These are phyloP conservation scores for Deuterostichococcus epilithicus DNA, from an alignment of 139 green algal species.

Conservation along the genomic window DNA sequence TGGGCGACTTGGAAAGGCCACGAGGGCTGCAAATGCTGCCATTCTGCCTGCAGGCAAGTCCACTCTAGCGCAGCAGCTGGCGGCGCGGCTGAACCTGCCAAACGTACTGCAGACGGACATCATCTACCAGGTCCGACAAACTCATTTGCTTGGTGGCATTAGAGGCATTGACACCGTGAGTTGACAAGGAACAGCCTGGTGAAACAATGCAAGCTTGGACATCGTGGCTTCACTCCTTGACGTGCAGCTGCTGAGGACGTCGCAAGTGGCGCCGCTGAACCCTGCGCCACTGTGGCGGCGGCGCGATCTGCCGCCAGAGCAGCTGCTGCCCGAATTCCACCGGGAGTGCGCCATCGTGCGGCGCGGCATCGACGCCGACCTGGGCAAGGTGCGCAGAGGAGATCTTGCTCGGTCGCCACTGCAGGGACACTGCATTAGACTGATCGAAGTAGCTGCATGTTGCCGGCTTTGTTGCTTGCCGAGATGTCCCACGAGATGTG, in stretches of 20 bases:
- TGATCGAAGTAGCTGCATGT: too few species aligned
- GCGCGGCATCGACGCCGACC: conserved; percentile 71
- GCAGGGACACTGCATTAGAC: too few species aligned
- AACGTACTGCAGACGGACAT: conserved; percentile 92
- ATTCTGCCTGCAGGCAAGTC: conserved; percentile 74
- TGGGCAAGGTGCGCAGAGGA: conserved; percentile 61
- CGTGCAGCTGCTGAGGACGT: conserved; percentile 32
- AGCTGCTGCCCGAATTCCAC: conserved; percentile 46
- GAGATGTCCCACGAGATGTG: too few species aligned
- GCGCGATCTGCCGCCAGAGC: conserved; percentile 4
- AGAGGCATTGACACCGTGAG: too few species aligned
- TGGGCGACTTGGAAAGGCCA: too few species aligned
- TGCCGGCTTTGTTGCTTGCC: too few species aligned
- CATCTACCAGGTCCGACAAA: conserved; percentile 61
- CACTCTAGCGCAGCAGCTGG: conserved; percentile 83
- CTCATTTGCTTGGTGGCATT: too few species aligned
- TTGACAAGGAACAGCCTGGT: too few species aligned
- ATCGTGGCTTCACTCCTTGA: neutral
- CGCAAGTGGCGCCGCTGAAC: conserved; percentile 9
- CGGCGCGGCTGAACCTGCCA: conserved; percentile 86
- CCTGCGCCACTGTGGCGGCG: conserved; percentile 48
- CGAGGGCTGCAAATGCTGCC: too few species aligned
- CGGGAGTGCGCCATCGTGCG: conserved; percentile 55
- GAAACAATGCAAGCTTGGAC: neutral
- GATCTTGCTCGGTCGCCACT: neutral